Base-by-base conservation (phyloP, 176 grass and related monocot species). In the Melocanna baccifera region DNA sequence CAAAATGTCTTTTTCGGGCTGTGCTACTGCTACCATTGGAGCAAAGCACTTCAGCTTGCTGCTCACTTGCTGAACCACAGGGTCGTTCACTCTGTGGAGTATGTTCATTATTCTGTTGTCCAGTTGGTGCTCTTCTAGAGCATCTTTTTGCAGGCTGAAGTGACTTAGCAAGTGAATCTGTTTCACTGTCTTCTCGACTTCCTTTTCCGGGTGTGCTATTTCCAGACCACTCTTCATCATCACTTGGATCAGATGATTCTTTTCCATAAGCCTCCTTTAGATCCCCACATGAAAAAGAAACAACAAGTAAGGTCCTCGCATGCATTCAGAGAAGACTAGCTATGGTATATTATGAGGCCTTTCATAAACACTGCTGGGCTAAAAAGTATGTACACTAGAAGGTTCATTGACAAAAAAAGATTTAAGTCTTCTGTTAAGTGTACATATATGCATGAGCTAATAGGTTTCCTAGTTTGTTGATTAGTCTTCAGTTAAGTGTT, bases 181-280 rank as follows among this genome's bases (percentile, higher is more conserved):
- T 68, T 75, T 83, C 85, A 14, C 77, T 85, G 62, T 70, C 93
- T 83, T 90, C 74, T 77, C 50, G 61, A 51, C 91, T 87, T 59
- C 64, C 88, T 77, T 91, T 89, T 67, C 83, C 79, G 6, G 15
- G 30, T 85, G 50, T 80, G 53, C 69, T 80, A 73, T 80, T 65
- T 77, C 88, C 93, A 80, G 88, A 87, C 97, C 97, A 99, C 69
- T 92, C 93, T 86, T 94, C 88, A 72, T 96, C 93, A 37, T 92
- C 90, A 84, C 86, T 94, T 78, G 97, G 88, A 85, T 72, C 81
- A 45, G 89, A 91, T 79, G 83, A 90, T 84, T 48, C 73, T 86
- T 96, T 82, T 62, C 71, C 93, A 92, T 90, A 92, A 63, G 89
- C 82, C 67, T 94, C 97, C 97, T 96, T 87, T 67, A 83, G 53